These are phyloP conservation scores for Rubia peregrina DNA, from an alignment of 305 asterid genomes.

Conservation along the genomic window DNA sequence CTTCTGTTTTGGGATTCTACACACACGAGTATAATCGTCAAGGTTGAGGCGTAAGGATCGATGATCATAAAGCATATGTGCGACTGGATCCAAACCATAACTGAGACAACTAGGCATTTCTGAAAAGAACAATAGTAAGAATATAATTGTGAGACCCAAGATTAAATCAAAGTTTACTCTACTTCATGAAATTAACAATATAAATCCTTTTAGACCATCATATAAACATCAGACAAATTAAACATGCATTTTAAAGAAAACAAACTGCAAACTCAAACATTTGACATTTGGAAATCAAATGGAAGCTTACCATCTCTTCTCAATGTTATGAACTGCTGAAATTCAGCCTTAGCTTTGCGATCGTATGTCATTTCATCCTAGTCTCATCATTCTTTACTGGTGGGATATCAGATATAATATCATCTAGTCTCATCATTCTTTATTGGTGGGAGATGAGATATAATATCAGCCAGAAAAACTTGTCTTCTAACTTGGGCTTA, in stretches of 20 bases:
- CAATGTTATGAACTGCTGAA: conserved; percentile 57
- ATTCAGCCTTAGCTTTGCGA: conserved; percentile 36
- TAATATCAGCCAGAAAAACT: conserved; percentile 58
- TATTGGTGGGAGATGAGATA: conserved; percentile 70
- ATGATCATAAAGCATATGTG: conserved; percentile 47
- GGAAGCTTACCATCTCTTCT: conserved; percentile 45
- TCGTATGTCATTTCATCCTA: conserved; percentile 49
- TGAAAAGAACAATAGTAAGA: conserved; percentile 6
- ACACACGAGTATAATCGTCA: conserved; percentile 58
- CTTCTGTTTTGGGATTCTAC: conserved; percentile 52
- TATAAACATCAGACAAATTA: no score
- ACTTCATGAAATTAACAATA: no score
- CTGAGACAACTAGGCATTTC: conserved; percentile 50
- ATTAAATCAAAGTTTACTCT: no score
- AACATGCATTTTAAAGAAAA: no score
- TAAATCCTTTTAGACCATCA: no score
- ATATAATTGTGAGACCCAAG: not conserved
- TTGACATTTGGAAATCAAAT: not conserved
- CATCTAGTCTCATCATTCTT: conserved; percentile 47
- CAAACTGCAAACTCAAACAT: no score
- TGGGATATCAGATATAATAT: conserved; percentile 80
- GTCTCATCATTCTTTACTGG: conserved; percentile 45
- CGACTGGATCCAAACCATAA: conserved; percentile 9
- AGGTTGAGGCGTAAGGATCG: conserved; percentile 41
- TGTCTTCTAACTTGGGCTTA: conserved; percentile 22